A percentile compares a stretch with the other conserved stretches of the same genome.
Conservation (phyloP, 169 alveolate species). For the Prorocentrum cordatum region DNA sequence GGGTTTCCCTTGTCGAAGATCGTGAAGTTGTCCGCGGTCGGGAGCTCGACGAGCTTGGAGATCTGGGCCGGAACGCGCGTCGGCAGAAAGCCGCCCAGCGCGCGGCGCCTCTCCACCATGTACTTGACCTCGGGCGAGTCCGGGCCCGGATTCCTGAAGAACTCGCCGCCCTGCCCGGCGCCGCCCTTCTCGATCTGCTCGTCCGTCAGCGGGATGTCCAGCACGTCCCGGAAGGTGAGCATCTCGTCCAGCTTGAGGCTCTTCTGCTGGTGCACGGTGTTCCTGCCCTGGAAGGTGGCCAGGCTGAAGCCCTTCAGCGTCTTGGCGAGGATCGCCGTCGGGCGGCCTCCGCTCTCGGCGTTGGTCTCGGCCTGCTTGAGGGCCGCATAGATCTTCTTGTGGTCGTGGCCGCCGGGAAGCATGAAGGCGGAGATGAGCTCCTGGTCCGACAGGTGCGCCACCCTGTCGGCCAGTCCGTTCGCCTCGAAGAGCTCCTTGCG, state of each 20-base stretch:
- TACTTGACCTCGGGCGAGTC: conserved; percentile 49
- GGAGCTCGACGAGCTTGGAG: conserved; percentile 40
- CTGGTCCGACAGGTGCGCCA: conserved; percentile 63
- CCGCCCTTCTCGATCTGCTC: conserved; percentile 59
- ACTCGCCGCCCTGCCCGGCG: conserved; percentile 48
- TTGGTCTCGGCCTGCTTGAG: conserved; percentile 36
- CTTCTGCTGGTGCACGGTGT: conserved; percentile 49
- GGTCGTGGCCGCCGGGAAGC: conserved; percentile 65
- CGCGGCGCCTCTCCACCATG: conserved; percentile 10
- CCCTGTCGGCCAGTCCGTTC: conserved; percentile 46
- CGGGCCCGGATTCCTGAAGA: conserved; percentile 35
- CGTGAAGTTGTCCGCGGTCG: too few relatives aligned
- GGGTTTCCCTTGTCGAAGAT: too few relatives aligned
- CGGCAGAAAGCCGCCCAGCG: conserved; percentile 24
- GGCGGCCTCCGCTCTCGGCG: conserved; percentile 54
- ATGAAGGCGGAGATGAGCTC: conserved; percentile 45
- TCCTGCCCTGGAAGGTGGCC: conserved; percentile 67
- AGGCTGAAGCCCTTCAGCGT: conserved; percentile 50
- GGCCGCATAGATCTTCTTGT: conserved; percentile 66
- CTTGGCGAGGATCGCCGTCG: conserved; percentile 42
- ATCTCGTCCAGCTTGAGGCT: neutral
- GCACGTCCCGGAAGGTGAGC: conserved; percentile 42
- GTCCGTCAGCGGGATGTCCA: conserved; percentile 46
- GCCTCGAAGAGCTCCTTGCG: conserved; percentile 63
- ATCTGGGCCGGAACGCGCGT: conserved; percentile 22